Evolutionary conservation across 2,329 filamentous ascomycete genomes (phyloP), one percentile per base, ranked within the genome.

Genomic region (Pseudocercospora crystallina): DNA sequence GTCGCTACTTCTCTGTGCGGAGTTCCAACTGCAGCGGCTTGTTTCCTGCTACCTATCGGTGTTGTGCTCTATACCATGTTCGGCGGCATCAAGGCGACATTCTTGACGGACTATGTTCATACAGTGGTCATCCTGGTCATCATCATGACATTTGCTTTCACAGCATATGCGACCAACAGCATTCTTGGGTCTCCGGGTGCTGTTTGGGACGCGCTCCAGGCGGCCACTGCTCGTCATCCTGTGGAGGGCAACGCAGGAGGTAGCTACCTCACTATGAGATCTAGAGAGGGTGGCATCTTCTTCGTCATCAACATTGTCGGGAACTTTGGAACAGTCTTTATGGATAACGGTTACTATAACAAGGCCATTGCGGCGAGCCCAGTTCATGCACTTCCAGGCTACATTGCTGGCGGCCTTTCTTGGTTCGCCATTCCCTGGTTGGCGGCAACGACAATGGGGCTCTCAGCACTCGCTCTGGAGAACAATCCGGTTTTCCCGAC

Each of bases 381-480:
- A 1, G 86, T 92, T 0, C 62, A 92, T 35, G 91, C 90, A 0
- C 81, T 96, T 2, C 90, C 90, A 0, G 90, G 90, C 13, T 96
- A 96, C 65, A 85, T 96, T 47, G 80, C 92, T 55, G 90, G 90
- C 5, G 90, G 91, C 15, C 78, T 95, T 1, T 85, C 82, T 43
- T 96, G 90, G 90, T 96, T 96, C 61, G 90, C 90, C 1, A 95
- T 96, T 45, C 91, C 91, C 0, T 95, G 89, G 87, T 78, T 95
- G 8, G 87, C 84, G 2, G 90, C 90, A 1, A 96, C 89, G 0
- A 95, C 90, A 1, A 88, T 95, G 83, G 90, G 90, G 30, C 79
- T 96, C 5, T 81, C 87, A 1, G 89, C 87, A 2, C 76, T 96
- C 7, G 87, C 89, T 0, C 79, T 96, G 1, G 90, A 96, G 69